phyloP scores from a whole-genome alignment of 371 early-diverging fungal species.

The Blastocladiella emersonii region DNA sequence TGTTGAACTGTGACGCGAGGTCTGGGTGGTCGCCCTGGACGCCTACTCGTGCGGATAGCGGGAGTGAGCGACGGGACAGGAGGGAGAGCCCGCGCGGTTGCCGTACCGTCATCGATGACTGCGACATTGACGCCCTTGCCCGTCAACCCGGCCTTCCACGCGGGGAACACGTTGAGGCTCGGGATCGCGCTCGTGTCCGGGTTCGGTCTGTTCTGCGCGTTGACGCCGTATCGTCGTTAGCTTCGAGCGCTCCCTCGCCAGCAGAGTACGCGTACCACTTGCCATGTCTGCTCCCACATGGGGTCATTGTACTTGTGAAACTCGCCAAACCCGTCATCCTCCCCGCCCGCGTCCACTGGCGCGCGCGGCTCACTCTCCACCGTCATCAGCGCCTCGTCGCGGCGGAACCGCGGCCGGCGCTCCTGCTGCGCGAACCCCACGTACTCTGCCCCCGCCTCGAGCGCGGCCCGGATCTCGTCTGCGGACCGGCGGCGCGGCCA shows the following conservation, averaged over 20 bases:
- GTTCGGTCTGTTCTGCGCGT: neutral
- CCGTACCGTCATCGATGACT: conserved; percentile 79
- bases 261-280: neutral
- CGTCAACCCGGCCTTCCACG: conserved; percentile 80
- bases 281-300: neutral
- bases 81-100: neutral
- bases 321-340: conserved; percentile 10
- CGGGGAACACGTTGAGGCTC: conserved; percentile 70
- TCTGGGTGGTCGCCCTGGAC: conserved; percentile 72
- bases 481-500: neutral
- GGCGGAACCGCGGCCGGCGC: neutral
- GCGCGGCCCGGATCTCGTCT: neutral
- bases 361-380: conserved; percentile 17
- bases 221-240: neutral
- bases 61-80: neutral
- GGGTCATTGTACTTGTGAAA: conserved; percentile 3
- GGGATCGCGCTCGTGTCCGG: conserved; percentile 27
- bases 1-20: conserved; percentile 70
- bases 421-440: neutral
- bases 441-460: neutral
- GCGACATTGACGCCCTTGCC: conserved; percentile 73
- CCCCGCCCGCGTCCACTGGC: conserved; percentile 17
- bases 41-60: neutral
- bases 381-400: neutral
- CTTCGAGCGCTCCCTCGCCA: conserved; percentile 5